A percentile compares a stretch with the other conserved stretches of the same genome.
Evolutionary conservation across 495 filamentous ascomycete genomes (phyloP).

Genomic region (Saxispiralis lemnorum): DNA sequence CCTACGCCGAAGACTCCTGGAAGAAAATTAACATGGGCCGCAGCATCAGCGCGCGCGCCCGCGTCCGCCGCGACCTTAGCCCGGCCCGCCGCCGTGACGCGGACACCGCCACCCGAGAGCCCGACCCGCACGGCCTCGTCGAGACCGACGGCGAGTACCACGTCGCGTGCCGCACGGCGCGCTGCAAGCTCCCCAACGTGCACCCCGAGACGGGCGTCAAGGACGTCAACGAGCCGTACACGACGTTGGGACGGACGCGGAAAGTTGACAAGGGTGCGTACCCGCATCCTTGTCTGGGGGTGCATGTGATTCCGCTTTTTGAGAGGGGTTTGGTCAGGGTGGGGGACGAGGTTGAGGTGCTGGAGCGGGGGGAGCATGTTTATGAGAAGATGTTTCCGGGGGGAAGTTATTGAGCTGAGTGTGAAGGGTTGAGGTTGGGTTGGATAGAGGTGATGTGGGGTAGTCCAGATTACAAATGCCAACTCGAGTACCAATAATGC

Average conservation of each 20-base stretch:
- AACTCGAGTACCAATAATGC: too few species aligned
- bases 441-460: too few species aligned
- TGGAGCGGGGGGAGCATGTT: slow-evolving; percentile 44
- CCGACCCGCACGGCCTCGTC: slow-evolving; percentile 3
- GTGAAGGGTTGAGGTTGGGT: too few species aligned
- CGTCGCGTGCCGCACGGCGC: slow-evolving; percentile 52
- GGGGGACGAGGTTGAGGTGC: slow-evolving; percentile 41
- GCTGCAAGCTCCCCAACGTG: slow-evolving; percentile 74
- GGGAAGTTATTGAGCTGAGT: too few species aligned
- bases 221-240: slow-evolving; percentile 56
- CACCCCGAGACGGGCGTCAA: slow-evolving; percentile 54
- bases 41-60: background rate
- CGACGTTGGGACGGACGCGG: slow-evolving; percentile 49
- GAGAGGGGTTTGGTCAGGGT: slow-evolving; percentile 32
- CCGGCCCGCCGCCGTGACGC: slow-evolving; percentile 10
- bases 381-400: slow-evolving; percentile 27
- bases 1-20: slow-evolving; percentile 66
- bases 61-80: background rate
- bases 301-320: slow-evolving; percentile 57
- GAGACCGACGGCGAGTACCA: slow-evolving; percentile 24
- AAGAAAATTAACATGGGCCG: slow-evolving; percentile 46
- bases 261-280: slow-evolving; percentile 57
- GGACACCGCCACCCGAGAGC: background rate
- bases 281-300: slow-evolving; percentile 57
- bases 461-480: too few species aligned